phyloP scores from a whole-genome alignment of 2,329 filamentous ascomycete species.

The Botrytis byssoidea region DNA sequence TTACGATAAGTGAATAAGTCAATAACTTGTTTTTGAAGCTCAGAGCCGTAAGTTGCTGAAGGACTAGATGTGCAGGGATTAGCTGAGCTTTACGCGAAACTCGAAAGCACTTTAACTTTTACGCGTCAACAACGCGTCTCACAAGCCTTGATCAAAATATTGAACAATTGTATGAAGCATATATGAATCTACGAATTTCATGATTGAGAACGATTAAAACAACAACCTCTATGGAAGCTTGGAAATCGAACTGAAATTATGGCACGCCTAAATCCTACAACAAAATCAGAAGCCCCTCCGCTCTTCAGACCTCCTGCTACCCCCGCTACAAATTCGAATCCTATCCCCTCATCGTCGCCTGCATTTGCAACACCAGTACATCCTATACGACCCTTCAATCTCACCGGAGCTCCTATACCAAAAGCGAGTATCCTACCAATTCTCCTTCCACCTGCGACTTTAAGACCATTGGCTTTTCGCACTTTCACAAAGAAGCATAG shows the following conservation, averaged over 20 bases:
- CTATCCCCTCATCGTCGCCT: slow-evolving; percentile 83
- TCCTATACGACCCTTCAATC: slow-evolving; percentile 64
- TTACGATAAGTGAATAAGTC: slow-evolving; percentile 22
- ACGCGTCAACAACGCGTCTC: slow-evolving; percentile 28
- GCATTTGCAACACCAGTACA: slow-evolving; percentile 86
- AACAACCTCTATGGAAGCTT: background rate
- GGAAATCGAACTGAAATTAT: slow-evolving; percentile 23
- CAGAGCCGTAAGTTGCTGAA: background rate
- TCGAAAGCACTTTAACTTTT: slow-evolving; percentile 19
- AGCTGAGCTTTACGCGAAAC: slow-evolving; percentile 13
- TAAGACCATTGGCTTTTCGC: slow-evolving; percentile 88
- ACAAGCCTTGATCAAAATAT: slow-evolving; percentile 6
- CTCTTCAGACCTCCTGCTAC: slow-evolving; percentile 36
- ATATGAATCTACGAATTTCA: slow-evolving; percentile 2
- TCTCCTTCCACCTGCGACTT: slow-evolving; percentile 78
- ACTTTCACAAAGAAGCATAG: slow-evolving; percentile 98
- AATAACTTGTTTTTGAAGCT: background rate
- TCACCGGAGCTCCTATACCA: slow-evolving; percentile 24
- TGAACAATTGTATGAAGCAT: background rate
- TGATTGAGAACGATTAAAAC: background rate
- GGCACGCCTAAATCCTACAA: slow-evolving; percentile 31
- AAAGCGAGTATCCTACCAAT: slow-evolving; percentile 71
- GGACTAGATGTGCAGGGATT: slow-evolving; percentile 11
- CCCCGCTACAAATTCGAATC: slow-evolving; percentile 44
- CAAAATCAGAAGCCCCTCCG: slow-evolving; percentile 33